These are phyloP conservation scores for Arabidopsis arenosa DNA, from an alignment of 345 rosid genomes.

Conservation along the genomic window DNA sequence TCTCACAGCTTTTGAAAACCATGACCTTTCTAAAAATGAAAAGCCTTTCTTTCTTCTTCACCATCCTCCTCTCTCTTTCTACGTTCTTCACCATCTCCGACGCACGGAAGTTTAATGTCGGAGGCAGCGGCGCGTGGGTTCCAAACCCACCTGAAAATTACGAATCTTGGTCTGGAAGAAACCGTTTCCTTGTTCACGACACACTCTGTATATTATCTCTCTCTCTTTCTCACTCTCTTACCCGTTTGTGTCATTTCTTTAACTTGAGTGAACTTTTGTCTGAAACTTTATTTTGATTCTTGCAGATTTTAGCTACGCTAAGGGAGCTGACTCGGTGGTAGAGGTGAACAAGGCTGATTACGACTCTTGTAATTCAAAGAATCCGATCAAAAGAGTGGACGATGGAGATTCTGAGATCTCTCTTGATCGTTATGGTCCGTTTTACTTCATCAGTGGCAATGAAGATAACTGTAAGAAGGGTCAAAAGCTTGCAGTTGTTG, in stretches of 20 bases:
- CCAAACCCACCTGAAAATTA: conserved; percentile 63
- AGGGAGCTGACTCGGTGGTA: conserved; percentile 74
- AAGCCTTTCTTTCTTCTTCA: conserved; percentile 32
- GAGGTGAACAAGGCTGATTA: conserved; percentile 62
- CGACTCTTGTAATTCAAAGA: conserved; percentile 61
- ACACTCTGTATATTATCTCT: conserved; percentile 56
- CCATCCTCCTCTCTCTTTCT: conserved; percentile 24
- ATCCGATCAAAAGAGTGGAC: conserved; percentile 53
- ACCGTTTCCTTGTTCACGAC: conserved; percentile 81
- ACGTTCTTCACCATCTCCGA: conserved; percentile 25
- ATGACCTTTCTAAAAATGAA: conserved; percentile 18
- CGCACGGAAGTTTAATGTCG: conserved; percentile 62
- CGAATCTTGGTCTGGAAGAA: conserved; percentile 72
- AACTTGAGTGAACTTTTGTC: neutral
- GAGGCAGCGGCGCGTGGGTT: conserved; percentile 84
- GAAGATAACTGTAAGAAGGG: conserved; percentile 71
- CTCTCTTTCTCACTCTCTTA: neutral
- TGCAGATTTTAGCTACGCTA: conserved; percentile 76
- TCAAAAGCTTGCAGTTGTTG: conserved; percentile 64
- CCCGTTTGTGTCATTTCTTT: neutral
- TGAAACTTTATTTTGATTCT: conserved; percentile 1
- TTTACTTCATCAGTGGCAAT: conserved; percentile 77
- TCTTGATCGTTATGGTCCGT: conserved; percentile 75
- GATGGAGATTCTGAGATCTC: conserved; percentile 66
- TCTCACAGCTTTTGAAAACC: neutral